Base-by-base conservation (phyloP, 1,284 basidiomycete genomes). In the Ganoderma boninense region DNA sequence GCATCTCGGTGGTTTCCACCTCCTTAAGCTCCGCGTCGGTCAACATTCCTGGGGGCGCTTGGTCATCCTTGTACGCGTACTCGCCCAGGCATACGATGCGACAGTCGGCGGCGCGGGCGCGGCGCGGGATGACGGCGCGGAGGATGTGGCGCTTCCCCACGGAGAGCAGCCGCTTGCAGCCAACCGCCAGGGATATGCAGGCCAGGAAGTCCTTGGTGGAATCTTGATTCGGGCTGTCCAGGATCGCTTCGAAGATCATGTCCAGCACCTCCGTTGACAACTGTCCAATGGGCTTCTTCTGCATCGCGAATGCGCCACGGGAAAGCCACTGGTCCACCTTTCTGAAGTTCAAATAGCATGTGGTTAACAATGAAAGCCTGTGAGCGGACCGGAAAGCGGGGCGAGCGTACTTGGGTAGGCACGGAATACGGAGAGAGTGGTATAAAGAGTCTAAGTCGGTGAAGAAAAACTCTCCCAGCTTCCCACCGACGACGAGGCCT, bases 1-100 rank as follows among this genome's bases (percentile, higher is more conserved):
- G 10, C 46, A 49, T 49, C 35, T 8, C 35, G 43, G 40, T 52
- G 20, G 57, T 44, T 18, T 18, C 42, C 35, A 65, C 26, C 40
- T 62, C 35, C 23, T 13, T 56, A 38, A n/a, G 46, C 42, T 74
- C 71, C 5, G 46, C 64, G 32, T 60, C 63, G 1, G 64, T 71
- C 23, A 75, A 61, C 26, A 76, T 46, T 57, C 66, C 68, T 2
- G 32, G 42, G 5, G 10, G 74, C 46, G n/a, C 46, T 18, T 49
- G 46, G n/a, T 49, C 46, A 16, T 67, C 49, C 69, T 38, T 35
- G 2, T 44, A 2, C 38, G 65, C n/a, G 62, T 56, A 62, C 10
- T 68, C 69, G 4, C 71, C 73, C 40, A 74, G 26, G 64, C 73
- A 76, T 16, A 74, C 65, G 40, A 77, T 32, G n/a, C 72, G 71